A percentile compares a stretch with the other conserved stretches of the same genome.
These are phyloP conservation scores for Alternaria longipes DNA, from an alignment of 2,329 filamentous ascomycete species.

Conservation along the genomic window DNA sequence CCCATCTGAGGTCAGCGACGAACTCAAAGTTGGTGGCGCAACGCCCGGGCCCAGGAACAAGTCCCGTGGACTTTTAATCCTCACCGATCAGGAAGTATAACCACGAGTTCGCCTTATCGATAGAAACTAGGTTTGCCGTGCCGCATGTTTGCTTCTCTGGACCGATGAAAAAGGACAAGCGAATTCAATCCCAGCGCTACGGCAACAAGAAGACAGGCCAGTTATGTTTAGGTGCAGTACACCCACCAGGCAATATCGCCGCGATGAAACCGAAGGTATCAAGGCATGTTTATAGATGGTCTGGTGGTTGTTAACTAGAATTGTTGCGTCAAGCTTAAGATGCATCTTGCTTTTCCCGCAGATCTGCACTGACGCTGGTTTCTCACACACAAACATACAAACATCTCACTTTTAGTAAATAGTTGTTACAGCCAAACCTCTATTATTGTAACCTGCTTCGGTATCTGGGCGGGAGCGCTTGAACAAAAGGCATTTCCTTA, in stretches of 20 bases:
- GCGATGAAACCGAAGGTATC: slow-evolving; percentile 8
- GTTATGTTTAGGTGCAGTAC: slow-evolving; percentile 8
- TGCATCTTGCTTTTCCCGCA: not conserved
- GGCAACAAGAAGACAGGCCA: slow-evolving; percentile 11
- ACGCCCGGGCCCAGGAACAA: slow-evolving; percentile 8
- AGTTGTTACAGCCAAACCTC: not conserved
- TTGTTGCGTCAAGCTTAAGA: not conserved
- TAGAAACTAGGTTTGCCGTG: slow-evolving; percentile 14
- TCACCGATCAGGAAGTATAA: slow-evolving; percentile 4
- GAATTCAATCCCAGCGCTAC: slow-evolving; percentile 13
- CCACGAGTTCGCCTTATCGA: slow-evolving; percentile 14
- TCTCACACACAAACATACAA: not conserved
- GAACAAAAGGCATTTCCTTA: slow-evolving; percentile 2
- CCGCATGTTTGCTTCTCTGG: slow-evolving; percentile 10
- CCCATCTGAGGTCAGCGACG: not conserved
- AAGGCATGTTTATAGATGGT: not conserved
- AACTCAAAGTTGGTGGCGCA: slow-evolving; percentile 19
- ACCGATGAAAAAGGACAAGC: slow-evolving; percentile 13
- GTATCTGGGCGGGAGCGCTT: not conserved
- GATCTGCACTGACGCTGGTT: not conserved
- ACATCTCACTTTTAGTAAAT: not conserved
- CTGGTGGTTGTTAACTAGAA: not conserved
- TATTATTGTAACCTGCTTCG: slow-evolving; percentile 1
- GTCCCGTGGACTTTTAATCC: slow-evolving; percentile 15
- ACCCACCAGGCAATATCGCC: slow-evolving; percentile 7